These are phyloP conservation scores for Herpetomonas tarakana DNA, from an alignment of 208 protist species.

Conservation along the genomic window DNA sequence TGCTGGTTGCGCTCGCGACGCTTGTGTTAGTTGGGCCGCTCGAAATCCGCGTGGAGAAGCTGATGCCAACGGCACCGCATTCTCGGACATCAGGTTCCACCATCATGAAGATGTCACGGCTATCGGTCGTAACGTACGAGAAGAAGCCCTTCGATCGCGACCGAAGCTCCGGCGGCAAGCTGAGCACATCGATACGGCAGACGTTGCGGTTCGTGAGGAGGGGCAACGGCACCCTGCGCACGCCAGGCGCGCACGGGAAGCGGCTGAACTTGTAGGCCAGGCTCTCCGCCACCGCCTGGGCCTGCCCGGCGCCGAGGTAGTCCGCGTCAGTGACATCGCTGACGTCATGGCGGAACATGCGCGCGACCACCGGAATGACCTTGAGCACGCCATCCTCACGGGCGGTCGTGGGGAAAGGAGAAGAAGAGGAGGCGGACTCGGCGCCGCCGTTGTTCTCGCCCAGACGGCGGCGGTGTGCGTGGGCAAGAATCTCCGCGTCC, in stretches of 20 bases:
- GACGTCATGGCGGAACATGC: constrained; percentile 54
- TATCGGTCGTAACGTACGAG: constrained; percentile 52
- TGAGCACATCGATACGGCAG: constrained; percentile 27
- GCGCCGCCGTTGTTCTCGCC: no score
- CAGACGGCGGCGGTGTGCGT: background rate
- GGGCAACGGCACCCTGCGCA: constrained; percentile 12
- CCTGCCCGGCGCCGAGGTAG: constrained; percentile 57
- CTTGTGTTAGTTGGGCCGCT: constrained; percentile 9
- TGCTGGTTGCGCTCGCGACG: constrained; percentile 1
- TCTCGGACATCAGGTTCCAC: constrained; percentile 56
- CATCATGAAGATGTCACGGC: constrained; percentile 42
- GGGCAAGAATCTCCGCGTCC: constrained; percentile 1
- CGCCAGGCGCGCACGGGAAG: constrained; percentile 4
- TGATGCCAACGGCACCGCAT: constrained; percentile 49
- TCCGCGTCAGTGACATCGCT: constrained; percentile 41
- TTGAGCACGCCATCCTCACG: background rate
- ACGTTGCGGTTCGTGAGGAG: constrained; percentile 44
- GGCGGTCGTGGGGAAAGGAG: constrained; percentile 1
- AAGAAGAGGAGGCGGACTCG: background rate
- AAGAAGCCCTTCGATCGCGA: constrained; percentile 40
- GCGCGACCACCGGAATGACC: constrained; percentile 40
- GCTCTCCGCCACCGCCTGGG: constrained; percentile 56
- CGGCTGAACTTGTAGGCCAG: constrained; percentile 54
- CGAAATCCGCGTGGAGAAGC: constrained; percentile 35
- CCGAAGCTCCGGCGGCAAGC: constrained; percentile 22